phyloP scores from a whole-genome alignment of 768 basidiomycete genomes.

The Favolaschia claudopus region DNA sequence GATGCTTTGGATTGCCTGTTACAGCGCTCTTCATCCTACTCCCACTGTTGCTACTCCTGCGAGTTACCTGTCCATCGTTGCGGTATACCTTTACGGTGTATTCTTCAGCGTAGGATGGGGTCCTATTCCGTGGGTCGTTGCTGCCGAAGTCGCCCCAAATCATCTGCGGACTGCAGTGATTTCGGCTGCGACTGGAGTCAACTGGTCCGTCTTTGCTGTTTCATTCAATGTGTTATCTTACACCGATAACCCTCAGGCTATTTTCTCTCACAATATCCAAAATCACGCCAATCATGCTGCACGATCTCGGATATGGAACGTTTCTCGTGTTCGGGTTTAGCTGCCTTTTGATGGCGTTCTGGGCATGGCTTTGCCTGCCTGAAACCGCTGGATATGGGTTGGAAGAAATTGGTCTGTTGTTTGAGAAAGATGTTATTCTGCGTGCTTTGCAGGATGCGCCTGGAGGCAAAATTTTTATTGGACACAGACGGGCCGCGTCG shows the following conservation, averaged over 20 bases:
- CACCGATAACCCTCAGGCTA: conserved; percentile 31
- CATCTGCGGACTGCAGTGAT: conserved; percentile 49
- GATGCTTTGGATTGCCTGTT: conserved; percentile 59
- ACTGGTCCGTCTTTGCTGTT: conserved; percentile 36
- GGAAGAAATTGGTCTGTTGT: conserved; percentile 55
- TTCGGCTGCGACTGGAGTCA: conserved; percentile 46
- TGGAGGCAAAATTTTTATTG: conserved; percentile 44
- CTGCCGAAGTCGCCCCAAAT: conserved; percentile 53
- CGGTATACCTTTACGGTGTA: conserved; percentile 55
- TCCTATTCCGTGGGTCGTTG: conserved; percentile 51
- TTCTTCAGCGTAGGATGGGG: conserved; percentile 54
- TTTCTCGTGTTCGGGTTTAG: conserved; percentile 52
- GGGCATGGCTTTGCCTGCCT: conserved; percentile 54
- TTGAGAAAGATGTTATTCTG: conserved; percentile 46
- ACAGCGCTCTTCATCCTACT: conserved; percentile 43
- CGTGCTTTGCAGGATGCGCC: conserved; percentile 51
- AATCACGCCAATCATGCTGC: conserved; percentile 46
- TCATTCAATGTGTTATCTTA: background rate
- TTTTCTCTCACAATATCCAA: conserved; percentile 56
- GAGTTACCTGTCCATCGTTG: conserved; percentile 52
- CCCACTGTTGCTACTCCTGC: conserved; percentile 39
- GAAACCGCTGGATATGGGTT: conserved; percentile 55
- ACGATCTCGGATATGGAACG: conserved; percentile 44
- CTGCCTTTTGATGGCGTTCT: conserved; percentile 49
- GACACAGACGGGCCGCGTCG: conserved; percentile 32